A percentile compares a stretch with the other conserved stretches of the same genome.
Evolutionary conservation across 1,284 basidiomycete genomes (phyloP).

Genomic region (Cutaneotrichosporon daszewskae): DNA sequence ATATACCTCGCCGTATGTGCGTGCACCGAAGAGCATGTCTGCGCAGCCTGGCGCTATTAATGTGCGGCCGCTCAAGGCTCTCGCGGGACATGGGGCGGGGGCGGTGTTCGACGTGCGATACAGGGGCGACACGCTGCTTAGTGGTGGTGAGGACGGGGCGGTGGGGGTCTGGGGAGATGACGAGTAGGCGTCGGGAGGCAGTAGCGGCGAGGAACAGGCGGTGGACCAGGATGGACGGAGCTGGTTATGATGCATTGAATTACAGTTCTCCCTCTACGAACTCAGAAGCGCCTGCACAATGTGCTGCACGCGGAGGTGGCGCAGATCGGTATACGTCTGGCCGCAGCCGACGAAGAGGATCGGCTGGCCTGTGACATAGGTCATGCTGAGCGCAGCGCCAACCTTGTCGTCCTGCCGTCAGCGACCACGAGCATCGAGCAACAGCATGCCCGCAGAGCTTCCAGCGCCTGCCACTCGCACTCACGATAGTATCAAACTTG

Average conservation of each 20-base stretch:
- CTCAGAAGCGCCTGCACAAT: conserved; percentile 85
- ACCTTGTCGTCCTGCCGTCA: conserved; percentile 56
- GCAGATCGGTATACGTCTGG: conserved; percentile 91
- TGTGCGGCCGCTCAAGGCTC: conserved; percentile 29
- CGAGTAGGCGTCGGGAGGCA: neutral
- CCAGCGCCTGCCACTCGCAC: conserved; percentile 9
- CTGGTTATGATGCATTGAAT: too few species aligned
- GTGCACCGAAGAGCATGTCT: neutral
- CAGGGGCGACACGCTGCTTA: conserved; percentile 42
- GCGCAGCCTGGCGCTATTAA: conserved; percentile 4
- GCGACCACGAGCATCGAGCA: too few species aligned
- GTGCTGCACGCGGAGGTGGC: conserved; percentile 81
- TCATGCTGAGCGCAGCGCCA: conserved; percentile 93
- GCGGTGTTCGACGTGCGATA: conserved; percentile 49
- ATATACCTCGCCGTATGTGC: neutral
- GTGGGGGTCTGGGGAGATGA: conserved; percentile 46
- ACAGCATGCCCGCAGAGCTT: too few species aligned
- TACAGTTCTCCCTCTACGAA: too few species aligned
- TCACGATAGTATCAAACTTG: conserved; percentile 87
- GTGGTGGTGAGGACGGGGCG: conserved; percentile 49
- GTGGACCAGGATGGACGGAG: too few species aligned
- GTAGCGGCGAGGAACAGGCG: neutral
- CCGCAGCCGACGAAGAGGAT: conserved; percentile 95
- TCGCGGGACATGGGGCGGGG: conserved; percentile 34
- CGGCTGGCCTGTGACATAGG: conserved; percentile 92